Percentiles rank a stretch among this genome's conserved stretches.
phyloP scores from a whole-genome alignment of 140 eudicot species.

The Flaveria floridana region DNA sequence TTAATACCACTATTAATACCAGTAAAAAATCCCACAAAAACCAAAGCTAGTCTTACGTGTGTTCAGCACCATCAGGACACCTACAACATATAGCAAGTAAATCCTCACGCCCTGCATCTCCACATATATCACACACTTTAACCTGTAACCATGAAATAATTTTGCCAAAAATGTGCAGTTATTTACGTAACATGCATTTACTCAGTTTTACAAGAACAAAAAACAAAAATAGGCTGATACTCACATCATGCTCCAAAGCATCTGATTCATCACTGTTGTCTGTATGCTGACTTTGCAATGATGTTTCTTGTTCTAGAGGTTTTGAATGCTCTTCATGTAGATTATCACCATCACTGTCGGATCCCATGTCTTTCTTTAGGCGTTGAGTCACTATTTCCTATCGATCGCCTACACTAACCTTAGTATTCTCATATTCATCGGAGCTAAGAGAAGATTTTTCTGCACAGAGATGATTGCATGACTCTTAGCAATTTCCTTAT shows the following conservation, averaged over 20 bases:
- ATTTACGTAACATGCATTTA: background rate
- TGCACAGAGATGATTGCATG: constrained; percentile 23
- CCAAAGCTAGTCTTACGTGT: constrained; percentile 65
- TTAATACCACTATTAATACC: background rate
- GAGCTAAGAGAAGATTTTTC: constrained; percentile 30
- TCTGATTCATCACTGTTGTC: constrained; percentile 80
- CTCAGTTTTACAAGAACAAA: background rate
- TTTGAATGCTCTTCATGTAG: constrained; percentile 30
- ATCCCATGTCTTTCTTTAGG: constrained; percentile 33
- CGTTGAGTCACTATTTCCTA: constrained; percentile 14
- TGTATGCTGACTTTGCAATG: constrained; percentile 37
- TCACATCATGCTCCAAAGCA: constrained; percentile 77
- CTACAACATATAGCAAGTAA: constrained; percentile 79
- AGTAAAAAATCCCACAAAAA: background rate
- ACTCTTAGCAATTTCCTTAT: constrained; percentile 21
- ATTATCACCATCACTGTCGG: constrained; percentile 25
- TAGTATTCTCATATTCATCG: constrained; percentile 30
- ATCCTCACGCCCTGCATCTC: constrained; percentile 94
- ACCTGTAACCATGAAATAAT: constrained; percentile 45
- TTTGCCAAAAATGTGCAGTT: background rate
- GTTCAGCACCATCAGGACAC: constrained; percentile 98
- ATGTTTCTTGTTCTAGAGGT: constrained; percentile 33
- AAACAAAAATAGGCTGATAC: constrained; percentile 29
- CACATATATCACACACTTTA: constrained; percentile 94
- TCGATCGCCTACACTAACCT: constrained; percentile 28